Conservation (phyloP, 306 rosid genomes). For the Canavalia ensiformis region DNA sequence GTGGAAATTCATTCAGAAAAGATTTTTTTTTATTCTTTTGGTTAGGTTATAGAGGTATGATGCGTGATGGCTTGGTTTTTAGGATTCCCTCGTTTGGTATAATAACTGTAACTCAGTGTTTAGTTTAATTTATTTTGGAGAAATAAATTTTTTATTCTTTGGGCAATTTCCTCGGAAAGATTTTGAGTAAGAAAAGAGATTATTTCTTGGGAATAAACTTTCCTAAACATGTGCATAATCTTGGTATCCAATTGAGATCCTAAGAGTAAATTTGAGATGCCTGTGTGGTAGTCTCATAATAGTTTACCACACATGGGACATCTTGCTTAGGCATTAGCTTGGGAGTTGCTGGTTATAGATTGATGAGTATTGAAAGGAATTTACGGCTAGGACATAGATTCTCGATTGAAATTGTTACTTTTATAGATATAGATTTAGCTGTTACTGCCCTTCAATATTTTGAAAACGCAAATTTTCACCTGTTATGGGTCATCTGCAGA, state of each 20-base stretch:
- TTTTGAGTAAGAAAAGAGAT: too few species aligned
- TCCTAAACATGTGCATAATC: not conserved
- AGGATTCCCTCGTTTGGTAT: slow-evolving; percentile 12
- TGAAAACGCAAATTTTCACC: not conserved
- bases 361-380: slow-evolving; percentile 21
- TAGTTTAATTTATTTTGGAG: too few species aligned
- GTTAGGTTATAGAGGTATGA: not conserved
- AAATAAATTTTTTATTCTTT: too few species aligned
- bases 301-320: not conserved
- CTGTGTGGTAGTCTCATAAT: not conserved
- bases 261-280: not conserved
- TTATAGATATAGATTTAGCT: slow-evolving; percentile 27
- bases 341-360: slow-evolving; percentile 12
- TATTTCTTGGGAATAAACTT: too few species aligned
- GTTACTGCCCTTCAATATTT: slow-evolving; percentile 12
- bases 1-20: not conserved
- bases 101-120: not conserved
- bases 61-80: not conserved
- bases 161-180: too few species aligned
- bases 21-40: too few species aligned
- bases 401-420: slow-evolving; percentile 29
- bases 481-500: slow-evolving; percentile 60
- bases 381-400: slow-evolving; percentile 1
- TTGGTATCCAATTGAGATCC: not conserved
- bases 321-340: slow-evolving; percentile 25